Percentiles rank a stretch among this genome's conserved stretches.
phyloP scores from a whole-genome alignment of 345 rosid species.

The Eucalyptus sp. region DNA sequence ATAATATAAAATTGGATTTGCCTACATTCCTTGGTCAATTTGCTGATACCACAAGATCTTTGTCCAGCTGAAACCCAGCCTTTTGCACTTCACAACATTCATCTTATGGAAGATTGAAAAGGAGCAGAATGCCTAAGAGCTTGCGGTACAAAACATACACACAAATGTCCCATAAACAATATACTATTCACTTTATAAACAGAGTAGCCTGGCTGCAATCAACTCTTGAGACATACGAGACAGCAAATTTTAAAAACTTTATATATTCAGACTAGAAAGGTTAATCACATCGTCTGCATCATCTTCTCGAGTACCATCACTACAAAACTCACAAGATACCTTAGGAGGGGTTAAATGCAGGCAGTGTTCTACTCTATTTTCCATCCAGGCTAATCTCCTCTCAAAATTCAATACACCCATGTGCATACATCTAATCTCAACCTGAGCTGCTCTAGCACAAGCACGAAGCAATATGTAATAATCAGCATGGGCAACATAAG shows the following conservation, averaged over 20 bases:
- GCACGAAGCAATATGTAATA: slow-evolving; percentile 64
- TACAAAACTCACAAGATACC: slow-evolving; percentile 32
- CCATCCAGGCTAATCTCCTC: slow-evolving; percentile 75
- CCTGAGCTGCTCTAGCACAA: slow-evolving; percentile 49
- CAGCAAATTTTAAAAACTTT: not conserved
- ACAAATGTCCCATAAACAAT: too few species aligned
- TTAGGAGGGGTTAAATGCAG: slow-evolving; percentile 30
- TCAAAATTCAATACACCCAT: slow-evolving; percentile 56
- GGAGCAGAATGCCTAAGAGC: not conserved
- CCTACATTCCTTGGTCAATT: not conserved
- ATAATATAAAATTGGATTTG: not conserved
- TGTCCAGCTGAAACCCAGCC: not conserved
- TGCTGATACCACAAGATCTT: not conserved
- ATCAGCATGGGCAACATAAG: slow-evolving; percentile 67
- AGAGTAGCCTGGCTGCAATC: not conserved
- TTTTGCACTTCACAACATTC: not conserved
- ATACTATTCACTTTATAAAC: not conserved
- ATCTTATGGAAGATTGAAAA: not conserved
- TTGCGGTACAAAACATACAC: not conserved
- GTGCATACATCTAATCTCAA: slow-evolving; percentile 60
- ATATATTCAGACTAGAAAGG: slow-evolving; percentile 9
- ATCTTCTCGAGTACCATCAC: slow-evolving; percentile 3
- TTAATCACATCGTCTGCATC: slow-evolving; percentile 3
- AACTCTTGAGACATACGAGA: not conserved
- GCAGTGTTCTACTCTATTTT: slow-evolving; percentile 43